phyloP scores from a whole-genome alignment of 352 stramenopile genomes.

The Globisporangium sylvaticum region DNA sequence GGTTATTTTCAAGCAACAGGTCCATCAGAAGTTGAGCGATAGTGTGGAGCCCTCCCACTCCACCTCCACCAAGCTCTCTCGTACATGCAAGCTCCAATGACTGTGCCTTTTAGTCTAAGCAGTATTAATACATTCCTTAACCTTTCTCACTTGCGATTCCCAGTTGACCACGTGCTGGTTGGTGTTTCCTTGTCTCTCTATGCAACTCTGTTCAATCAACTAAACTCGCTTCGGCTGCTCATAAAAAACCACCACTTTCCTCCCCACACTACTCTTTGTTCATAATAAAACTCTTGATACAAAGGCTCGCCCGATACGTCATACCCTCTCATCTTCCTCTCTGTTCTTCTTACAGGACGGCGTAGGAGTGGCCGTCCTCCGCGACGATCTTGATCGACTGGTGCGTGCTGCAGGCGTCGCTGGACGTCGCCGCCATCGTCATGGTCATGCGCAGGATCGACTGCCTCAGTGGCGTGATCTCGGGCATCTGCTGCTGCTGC shows the following conservation, averaged over 20 bases:
- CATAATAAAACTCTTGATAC: neutral
- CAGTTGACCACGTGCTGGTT: neutral
- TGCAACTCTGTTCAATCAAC: neutral
- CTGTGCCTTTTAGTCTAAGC: neutral
- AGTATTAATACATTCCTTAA: neutral
- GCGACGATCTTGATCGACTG: constrained; percentile 17
- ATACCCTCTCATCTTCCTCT: neutral
- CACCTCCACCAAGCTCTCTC: too few species aligned
- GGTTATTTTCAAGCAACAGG: neutral
- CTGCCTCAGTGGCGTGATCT: constrained; percentile 9
- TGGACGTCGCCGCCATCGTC: constrained; percentile 20
- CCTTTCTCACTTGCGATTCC: neutral
- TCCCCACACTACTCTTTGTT: neutral
- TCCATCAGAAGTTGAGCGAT: neutral
- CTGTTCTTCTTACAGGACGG: constrained; percentile 9
- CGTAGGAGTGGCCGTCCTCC: constrained; percentile 17
- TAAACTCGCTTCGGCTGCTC: neutral
- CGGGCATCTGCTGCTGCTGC: constrained; percentile 5
- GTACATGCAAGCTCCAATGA: neutral
- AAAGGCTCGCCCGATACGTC: neutral
- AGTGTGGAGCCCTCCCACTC: neutral
- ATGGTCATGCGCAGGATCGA: constrained; percentile 3
- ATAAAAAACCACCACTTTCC: neutral
- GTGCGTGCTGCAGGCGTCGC: constrained; percentile 9
- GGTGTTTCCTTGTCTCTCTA: neutral